Evolutionary conservation across 345 rosid species (phyloP).

Genomic region (Camelina laxa): DNA sequence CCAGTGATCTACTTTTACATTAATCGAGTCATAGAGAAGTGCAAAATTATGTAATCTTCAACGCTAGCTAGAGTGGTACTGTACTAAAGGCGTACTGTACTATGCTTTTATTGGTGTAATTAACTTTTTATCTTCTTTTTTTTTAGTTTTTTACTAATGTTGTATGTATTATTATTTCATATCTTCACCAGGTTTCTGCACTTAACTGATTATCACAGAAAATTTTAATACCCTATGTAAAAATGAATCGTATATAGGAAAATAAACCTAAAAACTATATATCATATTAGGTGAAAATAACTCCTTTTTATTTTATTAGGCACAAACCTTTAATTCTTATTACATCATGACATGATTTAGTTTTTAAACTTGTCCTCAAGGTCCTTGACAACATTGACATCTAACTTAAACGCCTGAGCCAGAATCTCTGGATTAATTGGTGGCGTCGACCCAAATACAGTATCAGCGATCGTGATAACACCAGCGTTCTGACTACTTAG

Average conservation of each 20-base stretch:
- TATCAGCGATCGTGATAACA: constrained; percentile 43
- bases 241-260: constrained; percentile 1
- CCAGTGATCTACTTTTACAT: no score
- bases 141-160: no score
- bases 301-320: constrained; percentile 17
- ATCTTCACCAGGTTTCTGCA: no score
- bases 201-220: no score
- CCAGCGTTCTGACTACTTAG: constrained; percentile 46
- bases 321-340: constrained; percentile 5
- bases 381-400: constrained; percentile 41
- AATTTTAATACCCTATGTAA: neutral
- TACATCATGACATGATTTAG: constrained; percentile 12
- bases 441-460: constrained; percentile 45
- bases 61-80: no score
- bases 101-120: no score
- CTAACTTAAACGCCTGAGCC: constrained; percentile 52
- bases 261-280: neutral
- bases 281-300: constrained; percentile 25
- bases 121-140: no score
- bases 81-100: no score
- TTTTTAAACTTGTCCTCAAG: constrained; percentile 47
- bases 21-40: no score
- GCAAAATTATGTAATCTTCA: no score
- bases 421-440: constrained; percentile 46
- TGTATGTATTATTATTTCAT: no score